Evolutionary conservation across 2,329 filamentous ascomycete species (phyloP), one percentile per base, ranked within the genome.

Genomic region (Dryadomyces quercus-mongolicae): DNA sequence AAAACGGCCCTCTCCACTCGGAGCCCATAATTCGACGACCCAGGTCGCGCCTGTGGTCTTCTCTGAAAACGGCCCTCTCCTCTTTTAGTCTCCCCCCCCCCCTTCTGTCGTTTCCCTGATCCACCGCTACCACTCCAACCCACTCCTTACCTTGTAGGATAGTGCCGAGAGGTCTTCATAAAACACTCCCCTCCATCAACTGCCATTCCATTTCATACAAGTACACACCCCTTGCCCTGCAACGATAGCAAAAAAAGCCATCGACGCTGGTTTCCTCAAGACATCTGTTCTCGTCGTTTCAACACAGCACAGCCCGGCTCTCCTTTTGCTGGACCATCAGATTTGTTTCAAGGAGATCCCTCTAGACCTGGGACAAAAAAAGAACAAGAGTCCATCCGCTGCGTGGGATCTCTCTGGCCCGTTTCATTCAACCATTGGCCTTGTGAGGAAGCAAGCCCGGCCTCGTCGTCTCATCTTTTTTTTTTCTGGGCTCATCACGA

Each of bases 161-260:
- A 74, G 67, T 76, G 70, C 74, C 73, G 73, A 70, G 66, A 56
- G 55, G 67, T 70, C 69, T 71, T 71, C 68, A 69, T 66, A 66
- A 72, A 69, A 70, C 69, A 70, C 57, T 66, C 69, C 72, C 71
- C 71, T 73, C 71, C 69, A 71, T 61, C 66, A 72, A 70, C 68
- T 72, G n/a, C 70, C 71, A 71, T 71, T 65, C 69, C 70, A 66
- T 67, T 67, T 67, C 65, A 68, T 71, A 73, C 71, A 74, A 74
- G 71, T 73, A 71, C 69, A 72, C 69, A 12, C 44, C 21, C 67
- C 66, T 67, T 55, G 62, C 67, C 68, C 71, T 71, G 67, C 69
- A 67, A 71, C 66, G 65, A 64, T 62, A 64, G 59, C 42, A 20
- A 44, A 18, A 16, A 58, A n/a, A 58, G 53, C 58, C 60, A 58